Conservation (phyloP, 768 basidiomycete genomes). For the Amanita rimosa region DNA sequence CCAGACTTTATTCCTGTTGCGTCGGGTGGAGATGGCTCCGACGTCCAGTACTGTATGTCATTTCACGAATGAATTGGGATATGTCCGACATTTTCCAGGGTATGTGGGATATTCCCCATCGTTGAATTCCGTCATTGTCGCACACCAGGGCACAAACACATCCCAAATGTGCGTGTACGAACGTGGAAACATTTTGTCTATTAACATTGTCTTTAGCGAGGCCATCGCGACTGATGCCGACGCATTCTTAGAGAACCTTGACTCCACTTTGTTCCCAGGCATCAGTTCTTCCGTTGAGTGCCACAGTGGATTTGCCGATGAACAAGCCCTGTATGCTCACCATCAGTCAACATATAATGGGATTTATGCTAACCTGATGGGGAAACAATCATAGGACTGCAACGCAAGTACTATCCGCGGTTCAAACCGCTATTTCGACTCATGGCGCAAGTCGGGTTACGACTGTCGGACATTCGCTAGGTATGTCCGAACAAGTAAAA, state of each 20-base stretch:
- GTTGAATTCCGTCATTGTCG: slow-evolving; percentile 26
- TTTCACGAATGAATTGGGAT: background rate
- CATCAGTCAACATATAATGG: background rate
- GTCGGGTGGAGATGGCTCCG: slow-evolving; percentile 31
- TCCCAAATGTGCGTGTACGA: slow-evolving; percentile 19
- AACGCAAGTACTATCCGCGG: slow-evolving; percentile 26
- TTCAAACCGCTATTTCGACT: slow-evolving; percentile 22
- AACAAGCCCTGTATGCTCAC: slow-evolving; percentile 24
- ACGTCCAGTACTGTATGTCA: slow-evolving; percentile 25
- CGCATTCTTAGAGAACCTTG: slow-evolving; percentile 19
- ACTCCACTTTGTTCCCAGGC: slow-evolving; percentile 33
- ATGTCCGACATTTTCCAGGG: slow-evolving; percentile 1
- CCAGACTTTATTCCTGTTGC: slow-evolving; percentile 29
- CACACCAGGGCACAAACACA: slow-evolving; percentile 31
- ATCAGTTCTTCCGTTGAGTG: slow-evolving; percentile 26
- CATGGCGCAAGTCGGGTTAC: slow-evolving; percentile 26
- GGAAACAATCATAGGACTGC: slow-evolving; percentile 22
- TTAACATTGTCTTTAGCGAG: slow-evolving; percentile 13
- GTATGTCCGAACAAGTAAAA: slow-evolving; percentile 10
- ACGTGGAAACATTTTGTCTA: background rate
- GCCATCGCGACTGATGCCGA: slow-evolving; percentile 28
- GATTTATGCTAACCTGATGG: background rate
- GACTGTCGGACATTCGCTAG: slow-evolving; percentile 36
- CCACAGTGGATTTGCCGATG: slow-evolving; percentile 32
- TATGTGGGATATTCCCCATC: slow-evolving; percentile 22